Percentiles rank a stretch among this genome's conserved stretches.
phyloP scores from a whole-genome alignment of 140 eudicot genomes.

The Bidens hawaiensis region DNA sequence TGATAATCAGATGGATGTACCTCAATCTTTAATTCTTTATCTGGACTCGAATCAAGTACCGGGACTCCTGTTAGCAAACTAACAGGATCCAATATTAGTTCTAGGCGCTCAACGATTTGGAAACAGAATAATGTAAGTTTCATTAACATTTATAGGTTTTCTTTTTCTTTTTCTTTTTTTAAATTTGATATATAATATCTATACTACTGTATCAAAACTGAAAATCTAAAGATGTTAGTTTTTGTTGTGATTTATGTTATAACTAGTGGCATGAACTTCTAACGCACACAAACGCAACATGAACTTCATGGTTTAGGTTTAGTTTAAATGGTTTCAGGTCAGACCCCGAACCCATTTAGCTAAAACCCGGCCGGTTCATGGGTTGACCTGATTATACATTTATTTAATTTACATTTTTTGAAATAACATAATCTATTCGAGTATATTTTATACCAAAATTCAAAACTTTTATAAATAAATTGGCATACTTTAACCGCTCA shows the following conservation, averaged over 20 bases:
- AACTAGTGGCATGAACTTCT: not conserved
- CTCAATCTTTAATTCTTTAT: conserved; percentile 4
- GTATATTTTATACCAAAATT: too few relatives aligned
- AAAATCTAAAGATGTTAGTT: not conserved
- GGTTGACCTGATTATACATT: not conserved
- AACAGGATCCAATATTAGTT: conserved; percentile 42
- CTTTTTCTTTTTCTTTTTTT: too few relatives aligned
- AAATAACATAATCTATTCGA: too few relatives aligned
- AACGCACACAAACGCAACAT: not conserved
- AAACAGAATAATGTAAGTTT: conserved; percentile 65
- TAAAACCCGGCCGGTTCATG: not conserved
- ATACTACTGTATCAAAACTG: not conserved
- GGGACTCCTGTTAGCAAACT: conserved; percentile 48
- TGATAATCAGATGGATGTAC: not conserved
- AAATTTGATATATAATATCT: not conserved
- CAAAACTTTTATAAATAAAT: too few relatives aligned
- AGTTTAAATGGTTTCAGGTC: not conserved
- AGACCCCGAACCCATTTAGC: not conserved
- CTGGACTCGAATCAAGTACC: conserved; percentile 38
- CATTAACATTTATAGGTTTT: not conserved
- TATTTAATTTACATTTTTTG: too few relatives aligned
- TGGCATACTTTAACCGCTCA: not conserved
- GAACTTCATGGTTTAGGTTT: not conserved
- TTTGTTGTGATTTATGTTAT: not conserved
- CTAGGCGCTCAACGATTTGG: conserved; percentile 70